These are phyloP conservation scores for Talaromyces piceae DNA, from an alignment of 2,329 filamentous ascomycete genomes.

Conservation along the genomic window DNA sequence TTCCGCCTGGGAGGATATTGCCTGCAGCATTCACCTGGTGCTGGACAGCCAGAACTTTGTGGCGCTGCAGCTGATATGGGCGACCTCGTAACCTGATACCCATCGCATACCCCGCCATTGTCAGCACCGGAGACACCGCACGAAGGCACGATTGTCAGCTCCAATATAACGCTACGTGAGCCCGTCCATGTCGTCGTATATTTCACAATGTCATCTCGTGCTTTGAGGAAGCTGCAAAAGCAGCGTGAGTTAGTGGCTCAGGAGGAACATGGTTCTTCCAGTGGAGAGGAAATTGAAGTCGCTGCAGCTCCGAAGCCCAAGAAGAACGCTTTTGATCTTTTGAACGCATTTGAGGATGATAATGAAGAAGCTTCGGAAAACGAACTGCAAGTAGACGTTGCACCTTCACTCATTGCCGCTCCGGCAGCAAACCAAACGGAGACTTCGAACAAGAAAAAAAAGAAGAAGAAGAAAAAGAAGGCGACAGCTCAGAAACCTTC, in stretches of 20 bases:
- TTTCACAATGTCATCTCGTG: conserved; percentile 55
- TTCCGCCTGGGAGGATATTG: background rate
- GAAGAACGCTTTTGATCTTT: conserved; percentile 48
- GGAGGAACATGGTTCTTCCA: conserved; percentile 32
- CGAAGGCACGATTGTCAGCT: background rate
- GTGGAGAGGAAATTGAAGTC: conserved; percentile 31
- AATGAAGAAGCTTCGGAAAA: conserved; percentile 2
- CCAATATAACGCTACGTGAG: background rate
- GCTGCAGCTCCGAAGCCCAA: conserved; percentile 32
- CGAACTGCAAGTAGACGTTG: conserved; percentile 21
- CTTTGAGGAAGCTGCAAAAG: conserved; percentile 57
- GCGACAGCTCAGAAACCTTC: conserved; percentile 36
- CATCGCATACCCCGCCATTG: background rate
- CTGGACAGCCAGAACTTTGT: background rate
- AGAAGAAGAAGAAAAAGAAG: conserved; percentile 57
- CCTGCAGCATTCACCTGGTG: background rate
- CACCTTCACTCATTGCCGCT: conserved; percentile 14
- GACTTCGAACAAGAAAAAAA: conserved; percentile 20
- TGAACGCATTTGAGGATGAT: conserved; percentile 40
- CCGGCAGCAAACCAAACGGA: conserved; percentile 15
- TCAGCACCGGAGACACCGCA: background rate
- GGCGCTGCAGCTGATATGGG: background rate
- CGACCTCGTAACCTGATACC: background rate
- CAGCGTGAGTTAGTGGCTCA: conserved; percentile 47
- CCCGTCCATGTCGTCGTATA: background rate